These are phyloP conservation scores for Trichocladium uniseriatum DNA, from an alignment of 495 filamentous ascomycete genomes.

Conservation along the genomic window DNA sequence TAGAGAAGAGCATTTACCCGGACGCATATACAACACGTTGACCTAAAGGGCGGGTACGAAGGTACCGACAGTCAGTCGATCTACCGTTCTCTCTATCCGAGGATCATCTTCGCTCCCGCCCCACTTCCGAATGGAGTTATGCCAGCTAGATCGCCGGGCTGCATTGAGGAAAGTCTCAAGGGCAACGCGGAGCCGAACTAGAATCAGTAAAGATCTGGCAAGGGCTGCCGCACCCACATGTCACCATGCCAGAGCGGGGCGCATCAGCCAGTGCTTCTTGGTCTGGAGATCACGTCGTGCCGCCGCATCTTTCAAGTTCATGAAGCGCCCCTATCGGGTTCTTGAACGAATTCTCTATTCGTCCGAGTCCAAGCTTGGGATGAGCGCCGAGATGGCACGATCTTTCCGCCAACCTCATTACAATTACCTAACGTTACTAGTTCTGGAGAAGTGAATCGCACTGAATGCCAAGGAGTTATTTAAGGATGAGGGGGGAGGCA, in stretches of 20 bases:
- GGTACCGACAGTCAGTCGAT: not conserved
- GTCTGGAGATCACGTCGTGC: too few relatives aligned
- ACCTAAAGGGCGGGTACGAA: too few relatives aligned
- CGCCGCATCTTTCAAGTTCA: not conserved
- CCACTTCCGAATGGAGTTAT: constrained; percentile 5
- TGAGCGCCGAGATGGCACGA: too few relatives aligned
- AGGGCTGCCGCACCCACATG: not conserved
- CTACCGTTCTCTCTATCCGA: not conserved
- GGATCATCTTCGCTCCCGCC: not conserved
- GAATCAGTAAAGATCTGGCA: not conserved
- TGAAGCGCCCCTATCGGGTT: too few relatives aligned
- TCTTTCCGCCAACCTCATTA: too few relatives aligned
- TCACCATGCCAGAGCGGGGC: not conserved
- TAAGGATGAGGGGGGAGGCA: too few relatives aligned
- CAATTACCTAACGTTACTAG: too few relatives aligned
- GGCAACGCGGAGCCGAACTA: not conserved
- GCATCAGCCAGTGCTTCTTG: too few relatives aligned
- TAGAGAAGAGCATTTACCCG: not conserved
- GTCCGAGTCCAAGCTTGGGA: too few relatives aligned
- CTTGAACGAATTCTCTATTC: too few relatives aligned
- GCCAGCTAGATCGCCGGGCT: not conserved
- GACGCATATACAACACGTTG: not conserved
- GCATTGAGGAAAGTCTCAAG: not conserved
- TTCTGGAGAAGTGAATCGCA: too few relatives aligned
- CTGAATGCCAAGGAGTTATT: too few relatives aligned